Base-by-base conservation (phyloP, 305 asterid species). In the Stenogyne calaminthoides region DNA sequence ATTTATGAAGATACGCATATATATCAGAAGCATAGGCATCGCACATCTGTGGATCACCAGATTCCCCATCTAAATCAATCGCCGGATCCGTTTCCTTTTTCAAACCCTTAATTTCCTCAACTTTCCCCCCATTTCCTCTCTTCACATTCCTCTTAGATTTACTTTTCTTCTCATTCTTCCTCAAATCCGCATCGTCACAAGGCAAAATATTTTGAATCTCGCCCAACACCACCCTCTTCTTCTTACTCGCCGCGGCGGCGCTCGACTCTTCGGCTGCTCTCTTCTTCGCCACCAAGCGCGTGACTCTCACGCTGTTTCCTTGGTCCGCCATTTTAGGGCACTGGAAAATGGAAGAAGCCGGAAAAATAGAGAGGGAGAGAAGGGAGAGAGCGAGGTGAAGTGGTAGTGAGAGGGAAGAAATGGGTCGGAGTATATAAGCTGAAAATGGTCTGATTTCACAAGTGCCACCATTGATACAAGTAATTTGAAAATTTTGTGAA, bases 271-370 rank as follows among this genome's bases (percentile, higher is more conserved):
- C 85, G 9, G 87, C 91, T 0, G 91, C 91, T 60, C 97, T 87
- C 80, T 82, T 93, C 88, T 80, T 93, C 55, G 96, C 91, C 20
- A 89, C 91, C 83, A 87, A 72, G 56, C 98, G 92, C 8, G 98
- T 91, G 67, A 85, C 84, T 77, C 97, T 85, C 47, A 12, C 61
- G 69, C 80, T 67, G 76, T 74, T 84, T 67, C 83, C 97, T 68
- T 61, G 80, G 78, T 75, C 82, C 46, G 78, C 86, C 86, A 81
- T 84, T 77, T 68, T 36, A 61, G 80, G 55, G 14, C 6, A 18
- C 22, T 39, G 2, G 6, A 12, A 66, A 75, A 59, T 19, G 80
- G 69, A 77, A 54, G 61, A 11, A 14, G 62, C 61, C 32, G 52
- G 75, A 72, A 37, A 80, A 66, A 70, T n/a, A 72, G 15, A 61